Evolutionary conservation across 2,329 filamentous ascomycete species (phyloP).

Genomic region (Cyphellophora europaea): DNA sequence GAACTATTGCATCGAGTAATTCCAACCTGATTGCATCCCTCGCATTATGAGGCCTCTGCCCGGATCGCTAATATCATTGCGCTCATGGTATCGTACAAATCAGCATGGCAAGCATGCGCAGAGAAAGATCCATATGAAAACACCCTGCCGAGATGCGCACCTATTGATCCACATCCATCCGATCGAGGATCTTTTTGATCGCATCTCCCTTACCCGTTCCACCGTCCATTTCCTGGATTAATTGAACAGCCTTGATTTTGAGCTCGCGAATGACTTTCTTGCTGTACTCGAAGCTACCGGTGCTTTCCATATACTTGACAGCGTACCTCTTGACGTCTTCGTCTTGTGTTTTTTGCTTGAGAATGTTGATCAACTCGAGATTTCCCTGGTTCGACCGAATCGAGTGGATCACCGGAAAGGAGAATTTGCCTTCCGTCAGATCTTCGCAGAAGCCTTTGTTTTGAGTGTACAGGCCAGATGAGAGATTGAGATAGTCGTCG

Average conservation of each 20-base stretch:
- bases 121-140: too few species aligned
- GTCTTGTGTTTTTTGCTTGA: conserved; percentile 80
- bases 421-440: conserved; percentile 93
- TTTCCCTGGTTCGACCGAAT: conserved; percentile 50
- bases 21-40: too few species aligned
- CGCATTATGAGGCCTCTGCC: too few species aligned
- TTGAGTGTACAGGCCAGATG: conserved; percentile 59
- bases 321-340: conserved; percentile 87
- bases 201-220: conserved; percentile 44
- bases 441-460: conserved; percentile 96
- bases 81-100: too few species aligned
- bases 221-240: conserved; percentile 56
- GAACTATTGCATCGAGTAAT: too few species aligned
- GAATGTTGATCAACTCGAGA: conserved; percentile 71
- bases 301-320: conserved; percentile 80
- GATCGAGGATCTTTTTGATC: conserved; percentile 60
- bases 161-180: conserved; percentile 35
- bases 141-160: too few species aligned
- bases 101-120: too few species aligned
- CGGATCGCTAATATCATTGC: too few species aligned
- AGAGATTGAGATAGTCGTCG: conserved; percentile 82
- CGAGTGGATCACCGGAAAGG: conserved; percentile 88
- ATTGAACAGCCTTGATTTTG: conserved; percentile 51
- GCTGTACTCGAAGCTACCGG: conserved; percentile 83
- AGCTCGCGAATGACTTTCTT: conserved; percentile 56